These are phyloP conservation scores for Wickerhamiella azymoides DNA, from an alignment of 805 yeast genomes.

Conservation along the genomic window DNA sequence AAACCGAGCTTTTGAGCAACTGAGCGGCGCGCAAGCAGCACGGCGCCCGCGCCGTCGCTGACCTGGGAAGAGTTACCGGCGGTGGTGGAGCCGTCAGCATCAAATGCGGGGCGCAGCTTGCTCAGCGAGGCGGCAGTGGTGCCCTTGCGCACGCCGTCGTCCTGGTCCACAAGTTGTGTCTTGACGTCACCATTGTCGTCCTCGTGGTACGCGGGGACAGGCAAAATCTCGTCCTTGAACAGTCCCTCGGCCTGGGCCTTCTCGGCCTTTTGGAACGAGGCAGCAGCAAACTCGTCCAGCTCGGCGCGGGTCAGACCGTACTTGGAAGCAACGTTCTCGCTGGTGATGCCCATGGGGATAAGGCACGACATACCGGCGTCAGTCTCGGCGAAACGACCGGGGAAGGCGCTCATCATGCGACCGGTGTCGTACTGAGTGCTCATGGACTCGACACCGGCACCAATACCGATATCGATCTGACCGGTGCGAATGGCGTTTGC, in stretches of 20 bases:
- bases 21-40: constrained; percentile 69
- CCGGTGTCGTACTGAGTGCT: constrained; percentile 75
- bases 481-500: constrained; percentile 80
- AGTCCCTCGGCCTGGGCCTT: constrained; percentile 52
- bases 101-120: constrained; percentile 78
- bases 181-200: constrained; percentile 47
- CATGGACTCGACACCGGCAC: constrained; percentile 92
- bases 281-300: constrained; percentile 85
- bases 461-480: constrained; percentile 83
- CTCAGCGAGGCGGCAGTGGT: constrained; percentile 66
- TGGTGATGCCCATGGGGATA: constrained; percentile 93
- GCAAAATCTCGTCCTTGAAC: constrained; percentile 83
- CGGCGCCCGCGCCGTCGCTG: constrained; percentile 92
- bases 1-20: constrained; percentile 62
- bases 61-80: constrained; percentile 97
- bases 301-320: constrained; percentile 49
- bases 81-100: constrained; percentile 68
- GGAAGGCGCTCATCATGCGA: constrained; percentile 44
- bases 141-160: constrained; percentile 82
- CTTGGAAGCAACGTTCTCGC: constrained; percentile 72
- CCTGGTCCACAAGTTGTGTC: constrained; percentile 42
- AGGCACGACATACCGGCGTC: constrained; percentile 55
- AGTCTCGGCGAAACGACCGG: constrained; percentile 30
- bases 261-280: constrained; percentile 74
- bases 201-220: constrained; percentile 49